Evolutionary conservation across 2,329 filamentous ascomycete species (phyloP), one percentile per base, ranked within the genome.

Genomic region (Pseudocercospora fijiensis): DNA sequence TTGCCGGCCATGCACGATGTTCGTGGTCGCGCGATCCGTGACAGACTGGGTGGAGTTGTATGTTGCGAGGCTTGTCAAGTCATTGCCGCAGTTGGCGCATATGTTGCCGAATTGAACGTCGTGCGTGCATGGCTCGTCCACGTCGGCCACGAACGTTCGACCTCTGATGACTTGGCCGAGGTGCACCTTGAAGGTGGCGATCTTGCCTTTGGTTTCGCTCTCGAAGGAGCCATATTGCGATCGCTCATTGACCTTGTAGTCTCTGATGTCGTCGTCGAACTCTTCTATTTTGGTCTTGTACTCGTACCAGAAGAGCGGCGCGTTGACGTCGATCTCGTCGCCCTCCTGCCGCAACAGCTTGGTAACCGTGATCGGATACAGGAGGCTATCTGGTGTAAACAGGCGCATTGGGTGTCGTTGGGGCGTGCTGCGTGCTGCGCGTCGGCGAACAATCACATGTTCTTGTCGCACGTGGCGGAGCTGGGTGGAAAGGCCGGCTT

Each of bases 351-450:
- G 92, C 70, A 94, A 85, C 65, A 98, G 84, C 77, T 91, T 90
- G 72, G 88, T 92, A 78, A 99, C 89, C 71, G 90, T 96, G 78
- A 98, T 93, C 72, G 95, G 95, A 79, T 98, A 99, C 78, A 90
- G 90, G 71, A 97, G 86, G 78, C 75, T 76, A 65, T 76, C 73
- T 65, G 80, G 79, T 56, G 81, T 82, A 74, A 73, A 72, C 70
- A 83, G 76, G 76, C 79, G 80, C 81, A 83, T 83, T 73, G 74
- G 66, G 62, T 57, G 58, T 64, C 60, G 52, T 56, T n/a, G 10
- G 52, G 28, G 4, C n/a, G n/a, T n/a, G n/a, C n/a, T n/a, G n/a
- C n/a, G 27, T 37, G 52, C 52, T n/a, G 52, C 52, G 52, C 52
- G 52, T 37, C 13, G 13, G 27, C 27, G 22, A 37, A 22, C 45